These are phyloP conservation scores for Tritrichomonas foetus DNA, from an alignment of 208 protist genomes.

Conservation along the genomic window DNA sequence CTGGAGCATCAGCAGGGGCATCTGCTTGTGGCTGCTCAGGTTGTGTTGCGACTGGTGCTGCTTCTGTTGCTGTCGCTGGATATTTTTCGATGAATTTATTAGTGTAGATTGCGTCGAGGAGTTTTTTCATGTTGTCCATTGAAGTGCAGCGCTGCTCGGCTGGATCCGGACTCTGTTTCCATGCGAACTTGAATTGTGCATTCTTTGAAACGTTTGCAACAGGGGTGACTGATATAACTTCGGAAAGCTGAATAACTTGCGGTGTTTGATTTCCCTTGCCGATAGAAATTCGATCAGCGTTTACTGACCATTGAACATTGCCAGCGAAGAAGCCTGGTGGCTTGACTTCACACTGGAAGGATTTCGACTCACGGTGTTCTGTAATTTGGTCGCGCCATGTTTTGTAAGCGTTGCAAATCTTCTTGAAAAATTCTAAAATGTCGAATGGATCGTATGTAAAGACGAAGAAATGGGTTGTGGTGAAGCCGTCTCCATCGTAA, in stretches of 20 bases:
- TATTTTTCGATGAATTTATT: constrained; percentile 2
- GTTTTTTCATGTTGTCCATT: not conserved
- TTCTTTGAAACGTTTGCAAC: not conserved
- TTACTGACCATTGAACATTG: not conserved
- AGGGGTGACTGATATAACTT: not conserved
- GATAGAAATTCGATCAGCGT: not conserved
- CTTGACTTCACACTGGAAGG: constrained; percentile 12
- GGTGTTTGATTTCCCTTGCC: not conserved
- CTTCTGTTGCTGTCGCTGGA: not conserved
- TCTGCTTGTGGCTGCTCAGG: not conserved
- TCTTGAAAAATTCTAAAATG: constrained; percentile 28
- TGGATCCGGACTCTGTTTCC: not conserved
- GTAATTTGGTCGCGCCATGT: not conserved
- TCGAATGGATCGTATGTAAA: constrained; percentile 38
- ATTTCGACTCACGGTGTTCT: not conserved
- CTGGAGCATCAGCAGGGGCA: not conserved
- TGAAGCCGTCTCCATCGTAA: constrained; percentile 35
- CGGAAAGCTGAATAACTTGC: not conserved
- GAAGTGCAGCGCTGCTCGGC: not conserved
- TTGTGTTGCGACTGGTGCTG: not conserved
- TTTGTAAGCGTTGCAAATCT: constrained; percentile 11
- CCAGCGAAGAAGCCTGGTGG: constrained; percentile 28
- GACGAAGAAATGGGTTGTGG: not conserved
- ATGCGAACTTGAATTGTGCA: not conserved
- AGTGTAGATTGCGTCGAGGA: constrained; percentile 20